Percentiles rank a stretch among this genome's conserved stretches.
Evolutionary conservation across 2,329 filamentous ascomycete genomes (phyloP).

Genomic region (Neonectria coccinea): DNA sequence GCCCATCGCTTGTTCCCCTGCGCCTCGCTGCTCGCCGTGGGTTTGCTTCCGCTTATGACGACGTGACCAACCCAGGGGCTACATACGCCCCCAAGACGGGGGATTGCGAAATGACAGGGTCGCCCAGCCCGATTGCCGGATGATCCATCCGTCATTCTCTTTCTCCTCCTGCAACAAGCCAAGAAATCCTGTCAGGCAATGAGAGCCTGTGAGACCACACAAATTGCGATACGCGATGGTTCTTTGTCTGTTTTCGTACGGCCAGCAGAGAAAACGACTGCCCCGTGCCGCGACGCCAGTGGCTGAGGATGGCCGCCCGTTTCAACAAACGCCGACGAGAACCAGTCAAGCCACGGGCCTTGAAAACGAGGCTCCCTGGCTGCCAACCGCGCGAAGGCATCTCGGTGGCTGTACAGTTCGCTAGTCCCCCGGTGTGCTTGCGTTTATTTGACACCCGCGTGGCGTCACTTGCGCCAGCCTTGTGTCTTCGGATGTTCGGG

Average conservation of each 20-base stretch:
- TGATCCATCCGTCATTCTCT: conserved; percentile 31
- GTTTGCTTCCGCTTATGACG: neutral
- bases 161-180: conserved; percentile 15
- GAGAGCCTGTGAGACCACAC: neutral
- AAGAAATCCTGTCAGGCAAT: neutral
- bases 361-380: neutral
- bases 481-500: neutral
- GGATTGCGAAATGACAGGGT: conserved; percentile 43
- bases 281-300: conserved; percentile 1
- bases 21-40: neutral
- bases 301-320: conserved; percentile 7
- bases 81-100: neutral
- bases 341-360: conserved; percentile 15
- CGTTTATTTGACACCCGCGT: neutral
- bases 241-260: neutral
- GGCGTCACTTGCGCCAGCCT: conserved; percentile 3
- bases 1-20: neutral
- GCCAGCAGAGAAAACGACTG: neutral
- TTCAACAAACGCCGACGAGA: conserved; percentile 16
- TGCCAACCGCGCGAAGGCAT: neutral
- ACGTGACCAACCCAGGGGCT: conserved; percentile 24
- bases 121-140: conserved; percentile 37
- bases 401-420: conserved; percentile 2
- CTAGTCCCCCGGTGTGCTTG: neutral
- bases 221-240: neutral